Base-by-base conservation (phyloP, 176 grass and related monocot genomes). In the Pontederia paniculata region DNA sequence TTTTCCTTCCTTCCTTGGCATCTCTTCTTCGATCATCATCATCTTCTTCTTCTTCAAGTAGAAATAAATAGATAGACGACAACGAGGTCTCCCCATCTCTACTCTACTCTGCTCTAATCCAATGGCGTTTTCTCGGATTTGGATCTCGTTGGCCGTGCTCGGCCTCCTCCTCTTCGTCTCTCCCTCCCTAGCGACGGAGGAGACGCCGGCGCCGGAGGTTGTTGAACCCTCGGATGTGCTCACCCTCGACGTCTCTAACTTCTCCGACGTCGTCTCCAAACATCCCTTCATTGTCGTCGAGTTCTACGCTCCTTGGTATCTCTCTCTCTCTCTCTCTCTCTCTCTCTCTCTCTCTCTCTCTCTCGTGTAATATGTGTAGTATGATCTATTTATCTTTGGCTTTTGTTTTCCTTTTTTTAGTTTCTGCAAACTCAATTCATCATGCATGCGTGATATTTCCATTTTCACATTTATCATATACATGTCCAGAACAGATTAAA, bases 241-340 rank as follows among this genome's bases (percentile, higher is more conserved):
- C 49, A 71, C 64, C 0, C 80, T 91, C 13, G 86, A 84, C 0
- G 57, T 42, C 0, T 12, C 67, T 17, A 97, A 91, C 75, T 98
- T 98, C 72, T 66, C 80, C 1, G 93, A 98, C 12, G 75, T 66
- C 31, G 80, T 98, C 58, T 45, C 72, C 42, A 77, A 80, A 21
- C 83, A 91, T 12, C 48, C 77, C 31, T 91, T 98, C 55, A 82
- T 91, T 13, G 72, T 98, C 14, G 72, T 98, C 21, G 66, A 98
- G 62, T 98, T 98, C 83, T 98, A 91, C 11, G 83, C 93, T 0
- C 83, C 93, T 54, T 91, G 93, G 93, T 98, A 13, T 6, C 28
- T 57, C 4, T 13, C 15, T 16, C 48, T 12, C 4, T 17, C 7
- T 12, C 15, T 63, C 56, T 12, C 60, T 0, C 12, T 1, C 9